Evolutionary conservation across 1,284 basidiomycete genomes (phyloP).

Genomic region (Xerocomus amazonicus): DNA sequence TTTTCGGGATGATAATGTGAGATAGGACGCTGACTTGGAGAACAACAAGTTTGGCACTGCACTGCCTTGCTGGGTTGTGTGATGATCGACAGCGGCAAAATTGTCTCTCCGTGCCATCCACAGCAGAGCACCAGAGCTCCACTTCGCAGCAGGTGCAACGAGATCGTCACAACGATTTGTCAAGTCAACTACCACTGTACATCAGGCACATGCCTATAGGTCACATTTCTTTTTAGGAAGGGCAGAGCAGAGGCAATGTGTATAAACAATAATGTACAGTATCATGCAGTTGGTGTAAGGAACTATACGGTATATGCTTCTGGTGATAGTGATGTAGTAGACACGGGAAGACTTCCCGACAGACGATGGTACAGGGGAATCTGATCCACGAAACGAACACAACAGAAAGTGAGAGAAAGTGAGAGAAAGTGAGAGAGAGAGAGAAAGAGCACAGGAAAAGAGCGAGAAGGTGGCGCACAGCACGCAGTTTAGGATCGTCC

Average conservation of each 20-base stretch:
- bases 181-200: slow-evolving; percentile 7
- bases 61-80: slow-evolving; percentile 20
- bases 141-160: no score
- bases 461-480: no score
- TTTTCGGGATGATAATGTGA: slow-evolving; percentile 18
- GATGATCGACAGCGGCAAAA: slow-evolving; percentile 13
- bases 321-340: slow-evolving; percentile 28
- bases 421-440: slow-evolving; percentile 1
- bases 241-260: slow-evolving; percentile 9
- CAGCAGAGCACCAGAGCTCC: no score
- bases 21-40: slow-evolving; percentile 31
- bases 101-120: no score
- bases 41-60: slow-evolving; percentile 26
- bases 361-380: slow-evolving; percentile 23
- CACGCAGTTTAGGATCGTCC: slow-evolving; percentile 27
- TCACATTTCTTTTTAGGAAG: no score
- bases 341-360: slow-evolving; percentile 9
- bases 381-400: slow-evolving; percentile 18
- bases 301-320: slow-evolving; percentile 37
- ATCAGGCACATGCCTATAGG: slow-evolving; percentile 26
- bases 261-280: slow-evolving; percentile 36
- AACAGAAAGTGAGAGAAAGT: slow-evolving; percentile 8
- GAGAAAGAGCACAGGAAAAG: no score
- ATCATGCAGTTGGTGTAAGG: slow-evolving; percentile 28
- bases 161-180: no score